Evolutionary conservation across 2,329 filamentous ascomycete species (phyloP), one percentile per base, ranked within the genome.

Genomic region (Mariannaea sp.): DNA sequence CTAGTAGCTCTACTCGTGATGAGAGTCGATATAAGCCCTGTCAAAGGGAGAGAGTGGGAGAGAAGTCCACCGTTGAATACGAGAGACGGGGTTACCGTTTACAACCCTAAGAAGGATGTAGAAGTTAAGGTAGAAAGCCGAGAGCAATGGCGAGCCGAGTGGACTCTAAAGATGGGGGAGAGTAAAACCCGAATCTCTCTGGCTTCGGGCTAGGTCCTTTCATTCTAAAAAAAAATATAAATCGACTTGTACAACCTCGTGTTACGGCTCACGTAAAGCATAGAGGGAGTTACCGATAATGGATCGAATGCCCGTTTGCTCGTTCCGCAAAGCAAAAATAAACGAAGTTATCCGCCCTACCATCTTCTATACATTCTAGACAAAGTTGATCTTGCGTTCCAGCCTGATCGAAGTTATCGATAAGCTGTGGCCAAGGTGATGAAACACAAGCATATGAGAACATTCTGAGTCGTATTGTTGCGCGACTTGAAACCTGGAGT

Each of bases 161-260:
- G 65, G 65, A 49, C 39, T 13, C 41, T 66, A 20, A 53, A 42
- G 16, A 65, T 67, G 63, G 65, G 63, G 1, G 59, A 64, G 45
- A 67, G 65, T 2, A 64, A 30, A 24, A 63, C 57, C 2, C 59
- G 65, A 1, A 30, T 67, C 1, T 59, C 65, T 16, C 58, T 67
- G 22, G 65, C 65, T 10, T 67, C 64, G 2, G 65, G 64, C 20
- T 51, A 40, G 24, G 1, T 16, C 14, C n/a, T 14, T 14, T 33
- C 30, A 6, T 27, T 12, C 6, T 27, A 27, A 12, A 27, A n/a
- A 24, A 24, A 24, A 24, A 24, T 24, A 8, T 8, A 24, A 24
- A 24, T 24, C 22, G 22, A 24, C 22, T 24, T 24, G 8, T 24
- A 24, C 22, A 24, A 24, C 22, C 22, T 8, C 22, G 22, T 8